A percentile compares a stretch with the other conserved stretches of the same genome.
phyloP scores from a whole-genome alignment of 805 yeast genomes.

The Myxozyma monticola region DNA sequence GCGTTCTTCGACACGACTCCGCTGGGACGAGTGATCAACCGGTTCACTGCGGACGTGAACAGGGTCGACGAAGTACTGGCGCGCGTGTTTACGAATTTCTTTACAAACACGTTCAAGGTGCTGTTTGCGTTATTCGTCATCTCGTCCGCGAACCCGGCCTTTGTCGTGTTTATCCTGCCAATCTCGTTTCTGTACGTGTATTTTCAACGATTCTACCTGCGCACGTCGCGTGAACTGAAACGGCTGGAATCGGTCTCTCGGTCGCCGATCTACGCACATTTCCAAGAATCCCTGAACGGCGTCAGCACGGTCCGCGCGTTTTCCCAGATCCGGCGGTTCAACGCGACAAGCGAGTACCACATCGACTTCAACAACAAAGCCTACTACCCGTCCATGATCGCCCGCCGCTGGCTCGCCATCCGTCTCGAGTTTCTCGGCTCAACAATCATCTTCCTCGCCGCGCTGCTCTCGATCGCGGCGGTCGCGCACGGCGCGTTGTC shows the following conservation, averaged over 20 bases:
- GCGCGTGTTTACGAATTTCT: conserved; percentile 40
- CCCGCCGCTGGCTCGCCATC: conserved; percentile 96
- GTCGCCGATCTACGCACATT: conserved; percentile 77
- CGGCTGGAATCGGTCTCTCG: conserved; percentile 66
- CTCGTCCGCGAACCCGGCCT: conserved; percentile 82
- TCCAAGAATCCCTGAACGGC: conserved; percentile 79
- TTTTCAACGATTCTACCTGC: conserved; percentile 67
- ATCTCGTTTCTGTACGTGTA: conserved; percentile 61
- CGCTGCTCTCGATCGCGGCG: conserved; percentile 74
- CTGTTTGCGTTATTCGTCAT: conserved; percentile 74
- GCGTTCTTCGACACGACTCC: conserved; percentile 94
- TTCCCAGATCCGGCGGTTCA: conserved; percentile 61
- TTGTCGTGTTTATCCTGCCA: conserved; percentile 71
- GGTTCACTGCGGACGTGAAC: conserved; percentile 88
- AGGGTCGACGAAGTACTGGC: conserved; percentile 74
- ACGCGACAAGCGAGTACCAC: conserved; percentile 50
- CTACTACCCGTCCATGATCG: conserved; percentile 84
- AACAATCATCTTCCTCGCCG: conserved; percentile 78
- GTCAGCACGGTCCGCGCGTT: conserved; percentile 76
- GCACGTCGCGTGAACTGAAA: conserved; percentile 73
- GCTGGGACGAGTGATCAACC: conserved; percentile 82
- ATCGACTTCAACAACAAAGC: conserved; percentile 89
- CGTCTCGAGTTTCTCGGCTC: conserved; percentile 90
- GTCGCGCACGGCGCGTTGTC: conserved; percentile 66
- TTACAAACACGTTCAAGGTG: conserved; percentile 39